These are phyloP conservation scores for Alternaria sp. DNA, from an alignment of 2,329 filamentous ascomycete species.

Conservation along the genomic window DNA sequence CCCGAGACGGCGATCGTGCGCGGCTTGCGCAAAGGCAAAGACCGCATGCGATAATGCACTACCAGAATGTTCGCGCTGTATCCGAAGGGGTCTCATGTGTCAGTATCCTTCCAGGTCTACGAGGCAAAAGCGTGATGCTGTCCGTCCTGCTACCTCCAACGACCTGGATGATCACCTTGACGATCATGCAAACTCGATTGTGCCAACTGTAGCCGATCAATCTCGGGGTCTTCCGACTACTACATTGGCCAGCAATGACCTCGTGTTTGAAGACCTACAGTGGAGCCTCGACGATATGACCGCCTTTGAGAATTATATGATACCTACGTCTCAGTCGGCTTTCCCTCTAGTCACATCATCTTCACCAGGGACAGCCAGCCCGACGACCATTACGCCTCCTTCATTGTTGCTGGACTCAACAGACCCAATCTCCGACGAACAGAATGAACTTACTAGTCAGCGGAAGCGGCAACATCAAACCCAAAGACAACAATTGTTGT, in stretches of 20 bases:
- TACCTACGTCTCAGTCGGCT: not conserved
- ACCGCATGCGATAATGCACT: conserved; percentile 1
- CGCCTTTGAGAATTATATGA: not conserved
- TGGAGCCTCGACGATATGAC: not conserved
- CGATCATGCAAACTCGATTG: not conserved
- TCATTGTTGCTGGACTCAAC: not conserved
- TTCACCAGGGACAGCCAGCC: not conserved
- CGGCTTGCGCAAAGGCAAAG: conserved; percentile 7
- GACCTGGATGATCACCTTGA: not conserved
- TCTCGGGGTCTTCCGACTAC: not conserved
- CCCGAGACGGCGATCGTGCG: conserved; percentile 4
- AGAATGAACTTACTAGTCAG: not conserved
- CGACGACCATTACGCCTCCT: not conserved
- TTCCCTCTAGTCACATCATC: not conserved
- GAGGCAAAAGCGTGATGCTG: not conserved
- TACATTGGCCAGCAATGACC: not conserved
- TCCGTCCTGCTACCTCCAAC: not conserved
- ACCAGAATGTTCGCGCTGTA: conserved; percentile 2
- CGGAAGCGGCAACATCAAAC: not conserved
- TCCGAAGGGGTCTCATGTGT: not conserved
- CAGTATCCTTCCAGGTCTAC: not conserved
- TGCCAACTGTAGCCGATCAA: not conserved
- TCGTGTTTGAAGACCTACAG: not conserved
- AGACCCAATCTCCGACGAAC: not conserved
- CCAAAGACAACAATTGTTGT: not conserved